Base-by-base conservation (phyloP, 805 yeast genomes). In the Ogataea polymorpha region DNA sequence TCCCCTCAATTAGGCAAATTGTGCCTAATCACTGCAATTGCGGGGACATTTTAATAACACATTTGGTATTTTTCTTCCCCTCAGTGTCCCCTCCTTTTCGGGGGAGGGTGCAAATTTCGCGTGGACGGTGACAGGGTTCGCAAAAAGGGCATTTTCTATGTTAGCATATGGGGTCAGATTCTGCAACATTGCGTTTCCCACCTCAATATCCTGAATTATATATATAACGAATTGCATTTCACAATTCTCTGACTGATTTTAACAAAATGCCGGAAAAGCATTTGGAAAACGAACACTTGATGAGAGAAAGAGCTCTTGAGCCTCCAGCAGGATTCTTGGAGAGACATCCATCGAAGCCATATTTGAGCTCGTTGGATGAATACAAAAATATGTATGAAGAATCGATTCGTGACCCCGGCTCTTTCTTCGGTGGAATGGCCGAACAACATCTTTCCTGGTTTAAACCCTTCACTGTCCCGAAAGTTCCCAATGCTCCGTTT, bases 401-500 rank as follows among this genome's bases (percentile, higher is more conserved):
- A 56, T 76, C 82, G 18, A 72, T 80, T 49, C 70, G 70, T 39
- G 65, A 77, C 46, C 85, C 86, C 2, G 65, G 67, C 39, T 51
- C 53, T 23, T 80, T 80, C 53, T 80, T 77, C 51, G 82, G 80
- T 37, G 68, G 70, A 9, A 66, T 66, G 62, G 86, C 82, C 13
- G 54, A 55, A 15, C 69, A 74, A 35, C 57, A 60, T 47, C 67
- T 80, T 51, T 60, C 66, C 46, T 80, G 86, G 86, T 63, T 62
- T 48, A 71, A 59, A 32, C 75, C 73, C 9, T 80, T 79, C 56
- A 70, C 71, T 37, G 53, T 58, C 16, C 66, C 77, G 11, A 66
- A 77, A 42, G 65, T 62, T 44, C 80, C 80, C 1, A 53, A 44
- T 4, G 53, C 58, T 26, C 61, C 64, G 15, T 54, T 65, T 56